phyloP scores from a whole-genome alignment of 164 flowering plant species.

The Aristolochia fimbriata region DNA sequence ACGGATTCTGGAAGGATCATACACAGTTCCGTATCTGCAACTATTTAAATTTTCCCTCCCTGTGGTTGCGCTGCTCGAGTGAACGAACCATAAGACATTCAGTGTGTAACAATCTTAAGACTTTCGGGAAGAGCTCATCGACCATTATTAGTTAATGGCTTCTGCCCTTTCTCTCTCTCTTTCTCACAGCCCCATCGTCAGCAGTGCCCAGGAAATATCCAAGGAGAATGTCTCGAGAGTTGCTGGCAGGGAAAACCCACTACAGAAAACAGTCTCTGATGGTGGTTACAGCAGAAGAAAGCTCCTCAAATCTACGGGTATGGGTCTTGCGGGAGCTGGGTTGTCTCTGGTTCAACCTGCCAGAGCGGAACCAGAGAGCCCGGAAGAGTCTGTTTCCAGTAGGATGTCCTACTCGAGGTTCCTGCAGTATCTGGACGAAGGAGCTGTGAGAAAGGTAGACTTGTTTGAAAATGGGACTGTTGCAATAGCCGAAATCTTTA shows the following conservation, averaged over 20 bases:
- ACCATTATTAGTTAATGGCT: slow-evolving; percentile 19
- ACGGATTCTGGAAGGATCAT: too few relatives aligned
- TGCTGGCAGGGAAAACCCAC: slow-evolving; percentile 19
- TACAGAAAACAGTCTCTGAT: slow-evolving; percentile 13
- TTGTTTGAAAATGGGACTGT: slow-evolving; percentile 52
- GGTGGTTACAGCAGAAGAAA: slow-evolving; percentile 25
- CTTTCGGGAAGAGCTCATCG: too few relatives aligned
- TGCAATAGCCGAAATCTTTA: slow-evolving; percentile 54
- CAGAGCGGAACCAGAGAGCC: slow-evolving; percentile 45
- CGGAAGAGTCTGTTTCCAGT: slow-evolving; percentile 33
- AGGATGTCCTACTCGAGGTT: slow-evolving; percentile 64
- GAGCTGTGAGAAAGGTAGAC: slow-evolving; percentile 54
- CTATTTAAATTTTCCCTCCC: too few relatives aligned
- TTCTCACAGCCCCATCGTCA: slow-evolving; percentile 20
- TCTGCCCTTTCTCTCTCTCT: slow-evolving; percentile 27
- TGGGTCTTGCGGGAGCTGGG: slow-evolving; percentile 27
- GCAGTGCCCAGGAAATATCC: slow-evolving; percentile 31
- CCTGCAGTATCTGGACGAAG: slow-evolving; percentile 52
- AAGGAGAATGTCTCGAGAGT: slow-evolving; percentile 25
- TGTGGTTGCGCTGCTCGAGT: too few relatives aligned
- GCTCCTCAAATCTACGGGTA: slow-evolving; percentile 25
- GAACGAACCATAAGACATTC: too few relatives aligned
- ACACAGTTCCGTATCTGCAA: too few relatives aligned
- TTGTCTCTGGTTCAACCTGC: slow-evolving; percentile 27
- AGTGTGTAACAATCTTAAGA: too few relatives aligned